Evolutionary conservation across 2,329 filamentous ascomycete species (phyloP), one percentile per base, ranked within the genome.

Genomic region (Aspergillus persii): DNA sequence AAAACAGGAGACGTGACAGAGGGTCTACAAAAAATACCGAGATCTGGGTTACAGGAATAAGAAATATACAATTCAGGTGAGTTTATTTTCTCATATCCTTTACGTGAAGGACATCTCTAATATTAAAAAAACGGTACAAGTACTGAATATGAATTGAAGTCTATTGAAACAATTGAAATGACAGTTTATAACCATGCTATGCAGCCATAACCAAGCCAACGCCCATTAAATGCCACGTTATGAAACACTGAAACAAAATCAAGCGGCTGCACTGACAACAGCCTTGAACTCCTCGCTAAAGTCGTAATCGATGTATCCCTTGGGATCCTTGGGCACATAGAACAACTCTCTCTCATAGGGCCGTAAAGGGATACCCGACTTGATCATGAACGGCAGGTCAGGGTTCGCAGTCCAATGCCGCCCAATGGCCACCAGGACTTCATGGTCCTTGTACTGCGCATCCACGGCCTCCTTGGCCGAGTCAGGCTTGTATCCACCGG

Each of bases 371-470:
- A 81, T 61, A 0, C 71, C 71, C 41, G 77, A 59, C 69, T 74
- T 70, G 1, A 80, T 53, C n/a, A 76, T 70, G 65, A 74, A 80
- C 1, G 76, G 70, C 54, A 82, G 60, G 57, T 82, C 80, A 0
- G 80, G 80, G 56, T 77, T 82, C 12, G 79, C 66, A 15, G 78
- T 78, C 56, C 74, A 82, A 7, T 70, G 70, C 27, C 80, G 66
- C 2, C 80, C 79, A 68, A 81, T 77, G 0, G 66, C 74, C 47
- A 81, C 61, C 18, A 74, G 48, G 12, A 71, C 61, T 47, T 75
- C 68, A 49, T 69, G 59, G 26, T 69, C 67, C 57, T 66, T 66
- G 44, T 74, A 74, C 33, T 67, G 65, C 6, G 52, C 53, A 58
- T 76, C 75, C 8, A 66, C 76, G 0, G 76, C 73, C 48, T 73